Percentiles rank a stretch among this genome's conserved stretches.
Conservation (phyloP, 352 stramenopile species). For the Phytophthora cryptogea region DNA sequence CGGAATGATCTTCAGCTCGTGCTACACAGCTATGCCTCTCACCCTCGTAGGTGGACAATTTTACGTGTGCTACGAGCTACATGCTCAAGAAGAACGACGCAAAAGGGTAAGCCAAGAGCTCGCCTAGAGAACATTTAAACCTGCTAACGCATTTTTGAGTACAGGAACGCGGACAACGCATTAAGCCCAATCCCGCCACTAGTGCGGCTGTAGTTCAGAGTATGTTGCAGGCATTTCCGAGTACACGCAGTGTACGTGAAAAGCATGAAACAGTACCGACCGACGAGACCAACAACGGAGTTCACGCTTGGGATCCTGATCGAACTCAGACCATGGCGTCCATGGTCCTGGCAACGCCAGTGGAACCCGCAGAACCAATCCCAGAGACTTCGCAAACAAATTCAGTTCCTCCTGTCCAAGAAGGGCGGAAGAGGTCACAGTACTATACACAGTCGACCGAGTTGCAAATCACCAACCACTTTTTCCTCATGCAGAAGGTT, state of each 20-base stretch:
- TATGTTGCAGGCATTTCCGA: conserved; percentile 11
- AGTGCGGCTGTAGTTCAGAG: conserved; percentile 3
- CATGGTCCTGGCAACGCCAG: not conserved
- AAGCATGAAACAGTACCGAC: not conserved
- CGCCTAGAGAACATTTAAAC: too few species aligned
- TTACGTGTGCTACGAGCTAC: conserved; percentile 61
- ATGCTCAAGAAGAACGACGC: conserved; percentile 39
- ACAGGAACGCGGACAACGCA: conserved; percentile 2
- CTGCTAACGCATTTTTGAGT: not conserved
- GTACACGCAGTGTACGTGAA: not conserved
- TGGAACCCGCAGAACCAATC: not conserved
- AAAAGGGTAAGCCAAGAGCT: conserved; percentile 20
- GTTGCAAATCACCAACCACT: conserved; percentile 48
- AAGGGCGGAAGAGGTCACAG: not conserved
- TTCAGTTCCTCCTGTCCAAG: not conserved
- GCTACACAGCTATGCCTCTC: conserved; percentile 67
- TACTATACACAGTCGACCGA: conserved; percentile 23
- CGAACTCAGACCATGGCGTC: not conserved
- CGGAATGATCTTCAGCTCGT: conserved; percentile 54
- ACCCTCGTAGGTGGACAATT: conserved; percentile 62
- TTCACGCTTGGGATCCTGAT: not conserved
- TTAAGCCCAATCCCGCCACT: conserved; percentile 4
- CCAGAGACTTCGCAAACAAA: not conserved
- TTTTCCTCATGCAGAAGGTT: conserved; percentile 50
- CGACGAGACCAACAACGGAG: not conserved